Percentiles rank a stretch among this genome's conserved stretches.
phyloP scores from a whole-genome alignment of 2,329 filamentous ascomycete genomes.

The Macroventuria anomochaeta region DNA sequence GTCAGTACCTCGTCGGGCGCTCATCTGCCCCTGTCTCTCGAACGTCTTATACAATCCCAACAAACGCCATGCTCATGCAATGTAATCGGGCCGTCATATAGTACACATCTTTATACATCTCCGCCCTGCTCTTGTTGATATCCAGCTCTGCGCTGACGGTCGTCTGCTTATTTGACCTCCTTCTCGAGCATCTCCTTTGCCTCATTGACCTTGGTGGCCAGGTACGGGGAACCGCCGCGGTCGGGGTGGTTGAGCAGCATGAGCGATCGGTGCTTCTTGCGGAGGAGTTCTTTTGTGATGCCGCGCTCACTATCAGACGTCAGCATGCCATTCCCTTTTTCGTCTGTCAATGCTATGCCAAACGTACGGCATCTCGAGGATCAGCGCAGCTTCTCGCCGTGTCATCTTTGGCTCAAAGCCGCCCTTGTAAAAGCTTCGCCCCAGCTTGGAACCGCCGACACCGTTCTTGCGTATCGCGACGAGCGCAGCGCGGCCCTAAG shows the following conservation, averaged over 20 bases:
- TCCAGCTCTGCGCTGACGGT: not conserved
- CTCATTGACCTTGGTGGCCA: constrained; percentile 98
- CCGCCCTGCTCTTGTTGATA: not conserved
- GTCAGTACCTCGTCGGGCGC: not conserved
- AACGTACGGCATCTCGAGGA: constrained; percentile 86
- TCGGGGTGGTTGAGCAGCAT: constrained; percentile 99
- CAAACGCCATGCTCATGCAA: constrained; percentile 34
- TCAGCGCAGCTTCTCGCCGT: constrained; percentile 85
- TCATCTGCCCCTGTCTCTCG: not conserved
- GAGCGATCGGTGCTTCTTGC: constrained; percentile 91
- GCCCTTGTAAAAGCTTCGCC: constrained; percentile 95
- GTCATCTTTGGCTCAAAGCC: constrained; percentile 98
- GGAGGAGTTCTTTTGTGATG: constrained; percentile 89
- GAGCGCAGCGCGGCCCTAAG: constrained; percentile 86
- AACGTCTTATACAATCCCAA: constrained; percentile 9
- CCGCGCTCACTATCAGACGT: constrained; percentile 72
- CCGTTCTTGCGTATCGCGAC: constrained; percentile 87
- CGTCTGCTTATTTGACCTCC: constrained; percentile 41
- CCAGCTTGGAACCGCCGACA: constrained; percentile 71
- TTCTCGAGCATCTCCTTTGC: constrained; percentile 97
- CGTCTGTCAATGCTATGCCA: no score
- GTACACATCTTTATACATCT: constrained; percentile 31
- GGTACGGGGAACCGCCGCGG: constrained; percentile 92
- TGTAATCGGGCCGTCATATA: constrained; percentile 28
- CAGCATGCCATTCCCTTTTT: not conserved